phyloP scores from a whole-genome alignment of 1,139 yeast species.

The Magnusiomyces ingens region DNA sequence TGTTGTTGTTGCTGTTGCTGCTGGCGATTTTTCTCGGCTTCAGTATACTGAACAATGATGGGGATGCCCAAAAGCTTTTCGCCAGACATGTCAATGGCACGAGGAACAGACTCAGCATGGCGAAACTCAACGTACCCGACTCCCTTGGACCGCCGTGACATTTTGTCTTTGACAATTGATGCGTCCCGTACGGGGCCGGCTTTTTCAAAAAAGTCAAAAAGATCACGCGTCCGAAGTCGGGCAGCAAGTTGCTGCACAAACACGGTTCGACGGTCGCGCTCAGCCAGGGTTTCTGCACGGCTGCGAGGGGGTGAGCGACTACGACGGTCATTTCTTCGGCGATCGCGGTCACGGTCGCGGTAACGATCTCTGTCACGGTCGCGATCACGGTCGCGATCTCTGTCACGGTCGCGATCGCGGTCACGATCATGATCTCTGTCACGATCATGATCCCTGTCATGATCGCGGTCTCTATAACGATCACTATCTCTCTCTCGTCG shows the following conservation, averaged over 20 bases:
- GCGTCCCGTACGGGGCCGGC: slow-evolving; percentile 35
- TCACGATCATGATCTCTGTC: slow-evolving; percentile 10
- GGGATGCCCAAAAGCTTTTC: slow-evolving; percentile 34
- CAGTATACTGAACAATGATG: slow-evolving; percentile 34
- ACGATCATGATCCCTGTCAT: slow-evolving; percentile 13
- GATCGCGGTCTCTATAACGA: slow-evolving; percentile 6
- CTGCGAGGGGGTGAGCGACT: slow-evolving; percentile 9
- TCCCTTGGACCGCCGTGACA: slow-evolving; percentile 34
- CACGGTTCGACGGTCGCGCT: slow-evolving; percentile 34
- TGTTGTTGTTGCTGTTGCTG: slow-evolving; percentile 17
- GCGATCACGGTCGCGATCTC: slow-evolving; percentile 2
- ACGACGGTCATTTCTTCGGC: slow-evolving; percentile 6
- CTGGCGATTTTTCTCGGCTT: slow-evolving; percentile 35
- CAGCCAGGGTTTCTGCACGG: slow-evolving; percentile 11
- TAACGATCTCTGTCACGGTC: neutral
- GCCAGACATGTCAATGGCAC: slow-evolving; percentile 34
- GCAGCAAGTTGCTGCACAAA: slow-evolving; percentile 37
- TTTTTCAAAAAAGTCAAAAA: slow-evolving; percentile 33
- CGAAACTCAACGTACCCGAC: slow-evolving; percentile 37
- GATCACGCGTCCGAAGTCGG: slow-evolving; percentile 30
- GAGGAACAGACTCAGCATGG: slow-evolving; percentile 28
- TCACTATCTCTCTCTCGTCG: slow-evolving; percentile 10
- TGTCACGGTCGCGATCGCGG: neutral
- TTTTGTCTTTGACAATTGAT: slow-evolving; percentile 35
- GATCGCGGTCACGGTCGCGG: neutral